Conservation (phyloP, 768 basidiomycete genomes). For the Amanita exitialis region DNA sequence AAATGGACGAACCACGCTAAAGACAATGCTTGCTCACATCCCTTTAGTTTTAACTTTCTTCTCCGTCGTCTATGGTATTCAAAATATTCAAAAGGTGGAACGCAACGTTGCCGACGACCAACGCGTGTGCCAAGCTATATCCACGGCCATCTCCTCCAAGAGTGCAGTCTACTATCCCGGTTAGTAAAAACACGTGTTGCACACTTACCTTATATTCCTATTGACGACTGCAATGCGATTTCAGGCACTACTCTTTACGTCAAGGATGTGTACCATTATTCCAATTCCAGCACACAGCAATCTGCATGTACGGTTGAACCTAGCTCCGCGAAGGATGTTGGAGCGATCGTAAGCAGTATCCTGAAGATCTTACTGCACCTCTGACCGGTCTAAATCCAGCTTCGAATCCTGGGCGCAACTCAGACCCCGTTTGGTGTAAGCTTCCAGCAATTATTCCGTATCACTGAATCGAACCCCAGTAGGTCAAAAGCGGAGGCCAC, state of each 20-base stretch:
- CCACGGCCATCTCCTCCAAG: neutral
- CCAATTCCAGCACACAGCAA: constrained; percentile 1
- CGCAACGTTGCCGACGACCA: neutral
- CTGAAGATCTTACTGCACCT: neutral
- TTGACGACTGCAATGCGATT: neutral
- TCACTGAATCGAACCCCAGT: too few species aligned
- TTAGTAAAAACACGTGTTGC: neutral
- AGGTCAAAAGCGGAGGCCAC: constrained; percentile 47
- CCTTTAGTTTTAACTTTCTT: neutral
- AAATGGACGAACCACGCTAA: neutral
- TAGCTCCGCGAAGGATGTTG: neutral
- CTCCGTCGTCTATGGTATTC: neutral
- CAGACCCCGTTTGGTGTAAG: constrained; percentile 1
- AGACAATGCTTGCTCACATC: neutral
- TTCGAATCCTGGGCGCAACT: neutral
- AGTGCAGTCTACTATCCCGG: neutral
- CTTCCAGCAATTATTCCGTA: neutral
- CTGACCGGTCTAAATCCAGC: neutral
- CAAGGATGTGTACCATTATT: constrained; percentile 1
- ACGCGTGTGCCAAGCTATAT: neutral
- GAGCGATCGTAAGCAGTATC: neutral
- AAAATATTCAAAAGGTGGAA: neutral
- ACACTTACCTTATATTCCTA: neutral
- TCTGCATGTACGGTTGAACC: constrained; percentile 4
- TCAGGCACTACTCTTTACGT: neutral